Evolutionary conservation across 2,329 filamentous ascomycete genomes (phyloP), one percentile per base, ranked within the genome.

Genomic region (Helicocarpus griseus): DNA sequence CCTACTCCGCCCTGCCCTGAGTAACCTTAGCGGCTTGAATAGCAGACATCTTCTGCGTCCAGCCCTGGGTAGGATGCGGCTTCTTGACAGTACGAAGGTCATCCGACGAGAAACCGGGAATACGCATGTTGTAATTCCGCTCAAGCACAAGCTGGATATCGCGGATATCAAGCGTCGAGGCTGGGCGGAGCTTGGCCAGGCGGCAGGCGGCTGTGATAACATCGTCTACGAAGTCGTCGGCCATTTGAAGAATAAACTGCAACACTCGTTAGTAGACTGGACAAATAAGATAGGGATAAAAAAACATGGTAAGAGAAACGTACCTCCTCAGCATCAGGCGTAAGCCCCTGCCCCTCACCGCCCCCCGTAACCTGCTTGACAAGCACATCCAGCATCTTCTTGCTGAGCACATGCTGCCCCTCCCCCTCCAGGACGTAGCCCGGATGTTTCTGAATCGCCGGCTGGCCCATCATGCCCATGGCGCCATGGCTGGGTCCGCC

Each of bases 1-100:
- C n/a, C 41, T 28, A 71, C 54, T 73, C 71, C 28, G 63, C 58
- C 48, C 69, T 70, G 2, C 71, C 71, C 54, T 73, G 70, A 2
- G 71, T 73, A 21, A 73, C 89, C 75, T 97, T 97, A 44, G 89
- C 89, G 1, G 90, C 91, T 71, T 95, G 89, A 14, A 98, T 86
- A 22, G 93, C 91, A 63, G 89, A 91, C 85, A 98, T 94, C 77
- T 98, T 98, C 59, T 87, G 85, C 56, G 93, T 91, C 89, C 93
- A 98, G 21, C 83, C 87, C 14, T 85, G 75, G 19, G 89, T 84
- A 1, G 93, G 93, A 66, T 93, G 86, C 49, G 94, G 86, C 75
- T 96, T 96, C 67, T 90, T 85, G 28, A 97, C 91, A 0, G 89
- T 96, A 52, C 93, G 84, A 54, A 96, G 80, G 71, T 98, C 93